These are phyloP conservation scores for Pseudoscleropodium purum DNA, from an alignment of 225 moss, liverwort and hornwort species.

Conservation along the genomic window DNA sequence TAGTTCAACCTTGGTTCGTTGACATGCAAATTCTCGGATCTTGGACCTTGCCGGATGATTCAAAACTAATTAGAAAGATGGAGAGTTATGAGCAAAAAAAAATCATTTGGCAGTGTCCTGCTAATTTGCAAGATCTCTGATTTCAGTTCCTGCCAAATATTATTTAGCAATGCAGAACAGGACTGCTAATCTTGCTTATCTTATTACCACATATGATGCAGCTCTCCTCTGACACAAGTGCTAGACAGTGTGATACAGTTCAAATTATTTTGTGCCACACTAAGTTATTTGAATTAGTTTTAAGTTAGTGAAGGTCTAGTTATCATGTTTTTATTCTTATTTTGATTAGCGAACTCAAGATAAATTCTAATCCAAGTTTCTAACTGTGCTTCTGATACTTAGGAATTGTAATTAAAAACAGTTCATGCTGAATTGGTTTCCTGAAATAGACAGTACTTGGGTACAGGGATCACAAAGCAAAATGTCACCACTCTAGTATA, in stretches of 20 bases:
- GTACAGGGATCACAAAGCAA: no score
- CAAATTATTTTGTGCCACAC: not conserved
- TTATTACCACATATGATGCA: not conserved
- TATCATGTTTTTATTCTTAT: no score
- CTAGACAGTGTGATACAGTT: not conserved
- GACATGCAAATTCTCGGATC: not conserved
- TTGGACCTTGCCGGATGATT: no score
- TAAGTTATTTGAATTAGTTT: not conserved
- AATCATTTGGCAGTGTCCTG: not conserved
- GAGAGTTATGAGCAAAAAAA: no score
- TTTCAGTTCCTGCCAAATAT: not conserved
- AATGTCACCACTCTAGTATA: not conserved
- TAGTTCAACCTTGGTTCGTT: not conserved
- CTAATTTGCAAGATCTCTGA: not conserved
- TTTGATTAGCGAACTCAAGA: no score
- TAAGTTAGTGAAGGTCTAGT: not conserved
- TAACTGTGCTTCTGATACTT: not conserved
- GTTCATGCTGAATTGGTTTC: not conserved
- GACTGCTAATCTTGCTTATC: not conserved
- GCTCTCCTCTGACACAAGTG: not conserved
- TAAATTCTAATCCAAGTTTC: not conserved
- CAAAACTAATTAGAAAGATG: not conserved
- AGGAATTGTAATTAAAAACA: no score
- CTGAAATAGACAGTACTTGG: no score
- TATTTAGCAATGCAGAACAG: not conserved